Conservation (phyloP, 768 basidiomycete genomes). For the Termitomyces sp. region DNA sequence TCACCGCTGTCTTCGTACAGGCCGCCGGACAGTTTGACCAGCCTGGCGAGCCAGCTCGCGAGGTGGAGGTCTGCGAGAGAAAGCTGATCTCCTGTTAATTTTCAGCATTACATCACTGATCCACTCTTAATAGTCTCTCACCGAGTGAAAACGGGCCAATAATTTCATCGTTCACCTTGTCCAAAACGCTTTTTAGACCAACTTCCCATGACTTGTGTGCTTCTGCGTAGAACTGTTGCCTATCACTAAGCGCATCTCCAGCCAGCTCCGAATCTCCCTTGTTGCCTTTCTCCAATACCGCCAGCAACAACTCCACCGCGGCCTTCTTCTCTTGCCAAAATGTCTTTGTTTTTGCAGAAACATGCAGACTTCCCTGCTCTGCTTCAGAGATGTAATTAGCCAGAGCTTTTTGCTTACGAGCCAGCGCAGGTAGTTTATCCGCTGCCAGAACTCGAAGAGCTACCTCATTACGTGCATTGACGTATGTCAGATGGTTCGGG, state of each 20-base stretch:
- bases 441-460: conserved; percentile 49
- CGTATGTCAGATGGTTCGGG: conserved; percentile 55
- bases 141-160: conserved; percentile 65
- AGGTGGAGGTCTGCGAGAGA: conserved; percentile 81
- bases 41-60: conserved; percentile 66
- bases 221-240: conserved; percentile 48
- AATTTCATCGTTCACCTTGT: conserved; percentile 50
- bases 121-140: conserved; percentile 25
- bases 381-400: conserved; percentile 48
- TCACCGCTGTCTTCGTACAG: conserved; percentile 46
- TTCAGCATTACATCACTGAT: conserved; percentile 32
- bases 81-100: conserved; percentile 67
- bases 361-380: conserved; percentile 41
- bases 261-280: conserved; percentile 36
- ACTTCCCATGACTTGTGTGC: conserved; percentile 53
- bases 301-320: conserved; percentile 38
- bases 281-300: conserved; percentile 43
- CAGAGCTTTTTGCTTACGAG: conserved; percentile 47
- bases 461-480: conserved; percentile 55
- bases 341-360: conserved; percentile 57
- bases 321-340: conserved; percentile 60
- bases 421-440: conserved; percentile 37
- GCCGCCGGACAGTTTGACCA: conserved; percentile 59
- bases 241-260: conserved; percentile 32
- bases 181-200: conserved; percentile 41